Base-by-base conservation (phyloP, 208 protist species). In the Leptomonas seymouri region DNA sequence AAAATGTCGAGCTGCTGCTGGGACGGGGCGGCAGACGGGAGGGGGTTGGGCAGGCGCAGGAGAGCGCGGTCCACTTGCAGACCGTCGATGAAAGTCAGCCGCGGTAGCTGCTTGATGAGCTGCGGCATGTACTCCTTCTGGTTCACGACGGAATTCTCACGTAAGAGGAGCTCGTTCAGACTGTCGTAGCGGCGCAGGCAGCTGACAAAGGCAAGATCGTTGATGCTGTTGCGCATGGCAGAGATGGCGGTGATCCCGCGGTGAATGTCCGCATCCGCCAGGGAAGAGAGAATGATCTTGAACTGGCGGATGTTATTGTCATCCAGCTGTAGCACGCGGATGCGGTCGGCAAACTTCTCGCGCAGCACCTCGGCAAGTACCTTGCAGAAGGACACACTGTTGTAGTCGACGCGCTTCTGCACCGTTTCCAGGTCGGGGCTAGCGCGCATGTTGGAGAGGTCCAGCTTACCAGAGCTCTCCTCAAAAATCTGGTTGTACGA, bases 401-500 rank as follows among this genome's bases (percentile, higher is more conserved):
- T 93, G 71, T 93, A 95, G 73, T 97, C 86, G 1, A 97, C 84
- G 45, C 71, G 91, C 31, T 76, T 84, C 68, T 81, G 76, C n/a
- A 82, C 85, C 14, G 77, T 63, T n/a, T 74, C 53, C 18, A 94
- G 67, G 61, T 94, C 89, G 1, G 80, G 81, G 21, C 68, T 82
- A 36, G 82, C 75, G 28, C 68, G 54, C 42, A 93, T 86, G 50
- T 77, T 84, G 53, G 76, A 83, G 21, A 97, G 71, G 59, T 87
- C 83, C 21, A 97, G 74, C 74, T 81, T 68, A 36, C 86, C 86
- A 25, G 49, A 86, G 20, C 67, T 34, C 46, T 78, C 54, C 53
- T 80, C 71, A 44, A 89, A 92, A n/a, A 91, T 78, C 1, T 50
- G 56, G 15, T 31, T 64, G 31, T 70, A 66, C 12, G 76, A 83